phyloP scores from a whole-genome alignment of 768 basidiomycete genomes.

The Porphyrellus cyaneotinctus region DNA sequence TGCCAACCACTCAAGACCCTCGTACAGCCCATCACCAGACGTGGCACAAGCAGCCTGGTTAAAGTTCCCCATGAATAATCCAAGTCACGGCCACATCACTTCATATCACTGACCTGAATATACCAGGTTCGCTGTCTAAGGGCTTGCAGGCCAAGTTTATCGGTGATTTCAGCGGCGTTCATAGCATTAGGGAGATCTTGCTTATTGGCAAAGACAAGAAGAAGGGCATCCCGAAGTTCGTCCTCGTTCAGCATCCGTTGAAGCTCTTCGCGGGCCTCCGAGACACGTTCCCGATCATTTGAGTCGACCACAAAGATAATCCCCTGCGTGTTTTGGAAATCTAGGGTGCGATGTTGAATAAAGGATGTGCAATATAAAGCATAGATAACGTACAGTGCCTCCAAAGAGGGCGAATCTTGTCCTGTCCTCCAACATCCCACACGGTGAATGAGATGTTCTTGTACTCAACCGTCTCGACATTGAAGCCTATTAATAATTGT shows the following conservation, averaged over 20 bases:
- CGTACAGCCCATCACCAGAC: slow-evolving; percentile 96
- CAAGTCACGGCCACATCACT: background rate
- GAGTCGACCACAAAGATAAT: slow-evolving; percentile 99
- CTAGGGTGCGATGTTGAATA: slow-evolving; percentile 40
- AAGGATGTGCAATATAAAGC: slow-evolving; percentile 1
- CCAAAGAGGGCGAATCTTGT: slow-evolving; percentile 99
- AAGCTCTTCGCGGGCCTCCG: slow-evolving; percentile 97
- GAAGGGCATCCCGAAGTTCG: slow-evolving; percentile 96
- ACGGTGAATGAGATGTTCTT: slow-evolving; percentile 99
- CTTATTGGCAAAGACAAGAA: slow-evolving; percentile 99
- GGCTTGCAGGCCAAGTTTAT: slow-evolving; percentile 97
- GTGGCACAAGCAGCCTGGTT: slow-evolving; percentile 93
- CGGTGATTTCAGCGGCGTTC: slow-evolving; percentile 99
- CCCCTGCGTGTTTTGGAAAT: slow-evolving; percentile 99
- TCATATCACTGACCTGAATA: slow-evolving; percentile 66
- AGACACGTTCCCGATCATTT: slow-evolving; percentile 98
- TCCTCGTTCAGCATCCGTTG: slow-evolving; percentile 99
- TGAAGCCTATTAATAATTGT: slow-evolving; percentile 74
- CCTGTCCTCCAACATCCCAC: slow-evolving; percentile 99
- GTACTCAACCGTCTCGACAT: slow-evolving; percentile 99
- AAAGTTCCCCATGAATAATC: slow-evolving; percentile 15
- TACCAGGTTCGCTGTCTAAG: slow-evolving; percentile 98
- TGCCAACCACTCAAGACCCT: slow-evolving; percentile 96
- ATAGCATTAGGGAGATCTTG: slow-evolving; percentile 99
- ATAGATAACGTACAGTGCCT: slow-evolving; percentile 83